Percentiles rank a stretch among this genome's conserved stretches.
Conservation (phyloP, 73 alveolate genomes). For the Paramecium sonneborni region DNA sequence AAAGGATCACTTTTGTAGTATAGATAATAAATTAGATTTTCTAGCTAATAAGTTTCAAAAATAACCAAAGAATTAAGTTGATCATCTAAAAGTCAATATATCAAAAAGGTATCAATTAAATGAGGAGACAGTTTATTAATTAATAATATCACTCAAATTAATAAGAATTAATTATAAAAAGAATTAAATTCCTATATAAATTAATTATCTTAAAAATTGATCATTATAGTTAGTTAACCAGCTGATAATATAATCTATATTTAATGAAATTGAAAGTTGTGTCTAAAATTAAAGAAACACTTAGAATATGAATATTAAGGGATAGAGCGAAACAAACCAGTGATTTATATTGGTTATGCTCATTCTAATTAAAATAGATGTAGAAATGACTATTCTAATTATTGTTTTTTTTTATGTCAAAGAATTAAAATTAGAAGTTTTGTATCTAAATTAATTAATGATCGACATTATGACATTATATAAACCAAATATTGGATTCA, state of each 20-base stretch:
- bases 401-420: constrained; percentile 4
- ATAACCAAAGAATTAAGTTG: background rate
- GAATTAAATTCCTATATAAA: background rate
- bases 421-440: constrained; percentile 15
- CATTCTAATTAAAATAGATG: constrained; percentile 22
- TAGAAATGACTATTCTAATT: background rate
- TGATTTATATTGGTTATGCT: constrained; percentile 25
- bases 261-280: background rate
- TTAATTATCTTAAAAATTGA: background rate
- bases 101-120: background rate
- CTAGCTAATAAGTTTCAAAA: background rate
- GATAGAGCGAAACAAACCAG: background rate
- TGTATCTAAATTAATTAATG: constrained; percentile 36
- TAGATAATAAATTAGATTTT: background rate
- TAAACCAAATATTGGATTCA: constrained; percentile 10
- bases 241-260: background rate
- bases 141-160: background rate
- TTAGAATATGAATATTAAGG: background rate
- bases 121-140: background rate
- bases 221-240: background rate
- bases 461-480: background rate
- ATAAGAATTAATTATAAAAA: background rate
- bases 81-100: background rate
- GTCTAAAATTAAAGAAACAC: background rate
- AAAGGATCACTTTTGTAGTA: background rate